Base-by-base conservation (phyloP, 2,329 filamentous ascomycete species). In the Cercospora nicotianae region DNA sequence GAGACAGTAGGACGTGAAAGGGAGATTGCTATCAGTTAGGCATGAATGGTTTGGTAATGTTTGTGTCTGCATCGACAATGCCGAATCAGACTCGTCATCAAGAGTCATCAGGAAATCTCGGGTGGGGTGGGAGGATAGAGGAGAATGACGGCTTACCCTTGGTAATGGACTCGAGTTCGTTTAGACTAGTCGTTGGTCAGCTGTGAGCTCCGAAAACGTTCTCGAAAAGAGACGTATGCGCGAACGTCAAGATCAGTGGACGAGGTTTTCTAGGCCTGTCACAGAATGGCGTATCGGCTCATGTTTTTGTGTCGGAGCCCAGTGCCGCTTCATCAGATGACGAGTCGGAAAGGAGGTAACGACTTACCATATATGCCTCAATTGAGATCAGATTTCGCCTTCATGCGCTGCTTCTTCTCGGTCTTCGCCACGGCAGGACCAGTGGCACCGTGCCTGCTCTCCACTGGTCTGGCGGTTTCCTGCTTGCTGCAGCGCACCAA, bases 251-350 rank as follows among this genome's bases (percentile, higher is more conserved):
- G 57, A 74, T 80, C 79, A 80, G 79, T 80, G 78, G 79, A 79
- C 79, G 76, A 80, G 79, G 79, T 80, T 80, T 80, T 80, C 78
- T 80, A 80, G 78, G 79, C 78, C 79, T 80, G 79, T 79, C 79
- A 70, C 78, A 79, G 72, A 79, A 67, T 75, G 77, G 77, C 73
- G 67, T 78, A 73, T 78, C 75, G 70, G 70, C 75, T 75, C 75
- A 76, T 75, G 69, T 67, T 68, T 66, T 67, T 78, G 48, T 78
- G 45, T 68, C 77, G 77, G 77, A 78, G 77, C 77, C 77, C 77
- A 79, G 77, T 79, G 77, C 77, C 77, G 72, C 65, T 75, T 78
- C 77, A 78, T 79, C 77, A 78, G 59, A 67, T 65, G 62, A 71
- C 63, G 62, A 42, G 48, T 20, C 18, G 18, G n/a, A 58, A 42